phyloP scores from a whole-genome alignment of 768 basidiomycete species.

The Leucosporidium creatinivorum region DNA sequence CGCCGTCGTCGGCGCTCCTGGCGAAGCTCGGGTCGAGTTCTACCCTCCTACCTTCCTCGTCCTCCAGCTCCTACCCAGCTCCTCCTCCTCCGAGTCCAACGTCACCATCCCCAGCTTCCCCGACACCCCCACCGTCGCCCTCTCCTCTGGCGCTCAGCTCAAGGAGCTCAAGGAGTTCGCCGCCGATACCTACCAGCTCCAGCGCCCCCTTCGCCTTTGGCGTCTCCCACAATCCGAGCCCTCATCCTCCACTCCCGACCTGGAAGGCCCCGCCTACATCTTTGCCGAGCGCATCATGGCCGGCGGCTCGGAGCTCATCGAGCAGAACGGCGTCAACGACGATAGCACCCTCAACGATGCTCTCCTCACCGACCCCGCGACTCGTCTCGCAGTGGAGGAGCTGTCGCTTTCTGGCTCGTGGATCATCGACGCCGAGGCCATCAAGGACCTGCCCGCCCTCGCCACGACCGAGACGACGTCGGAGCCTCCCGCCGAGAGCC shows the following conservation, averaged over 20 bases:
- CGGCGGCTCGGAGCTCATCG: slow-evolving; percentile 21
- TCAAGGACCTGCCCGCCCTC: slow-evolving; percentile 6
- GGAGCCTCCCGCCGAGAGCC: slow-evolving; percentile 20
- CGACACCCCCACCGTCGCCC: slow-evolving; percentile 41
- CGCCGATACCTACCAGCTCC: slow-evolving; percentile 30
- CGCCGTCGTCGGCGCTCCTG: slow-evolving; percentile 55
- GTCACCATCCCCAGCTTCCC: slow-evolving; percentile 37
- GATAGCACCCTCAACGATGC: slow-evolving; percentile 18
- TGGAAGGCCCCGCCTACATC: slow-evolving; percentile 36
- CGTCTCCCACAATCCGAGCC: slow-evolving; percentile 42
- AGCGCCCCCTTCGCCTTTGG: slow-evolving; percentile 54
- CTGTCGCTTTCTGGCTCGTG: slow-evolving; percentile 18
- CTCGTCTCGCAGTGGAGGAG: slow-evolving; percentile 27
- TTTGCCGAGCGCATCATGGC: slow-evolving; percentile 24
- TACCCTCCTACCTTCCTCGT: slow-evolving; percentile 60
- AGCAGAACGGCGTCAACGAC: neutral
- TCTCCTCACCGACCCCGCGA: slow-evolving; percentile 15
- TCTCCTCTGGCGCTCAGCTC: slow-evolving; percentile 54
- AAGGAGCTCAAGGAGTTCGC: slow-evolving; percentile 41
- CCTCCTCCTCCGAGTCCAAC: slow-evolving; percentile 33
- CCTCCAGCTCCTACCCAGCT: slow-evolving; percentile 47
- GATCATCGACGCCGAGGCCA: slow-evolving; percentile 23
- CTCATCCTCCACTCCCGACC: slow-evolving; percentile 37
- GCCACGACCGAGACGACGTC: slow-evolving; percentile 41
- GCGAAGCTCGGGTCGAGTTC: slow-evolving; percentile 60